These are phyloP conservation scores for Ceratobasidium sp. DNA, from an alignment of 1,284 basidiomycete species.

Conservation along the genomic window DNA sequence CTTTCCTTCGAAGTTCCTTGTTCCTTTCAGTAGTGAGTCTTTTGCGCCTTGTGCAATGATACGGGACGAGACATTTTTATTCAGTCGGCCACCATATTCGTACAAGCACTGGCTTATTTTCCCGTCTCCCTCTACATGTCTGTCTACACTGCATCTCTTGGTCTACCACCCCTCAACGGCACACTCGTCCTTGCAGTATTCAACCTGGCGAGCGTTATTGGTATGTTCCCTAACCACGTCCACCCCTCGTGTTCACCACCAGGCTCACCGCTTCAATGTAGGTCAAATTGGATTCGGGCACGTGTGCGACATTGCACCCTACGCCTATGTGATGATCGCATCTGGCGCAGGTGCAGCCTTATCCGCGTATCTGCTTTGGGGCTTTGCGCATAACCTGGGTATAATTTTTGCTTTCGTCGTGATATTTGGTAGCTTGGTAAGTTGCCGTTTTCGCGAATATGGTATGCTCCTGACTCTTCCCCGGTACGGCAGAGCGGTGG, in stretches of 20 bases:
- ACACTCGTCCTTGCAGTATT: conserved; percentile 46
- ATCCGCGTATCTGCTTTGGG: conserved; percentile 45
- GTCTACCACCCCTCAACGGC: conserved; percentile 40
- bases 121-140: conserved; percentile 46
- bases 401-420: conserved; percentile 45
- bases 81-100: conserved; percentile 41
- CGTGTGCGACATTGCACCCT: conserved; percentile 45
- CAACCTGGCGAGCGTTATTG: conserved; percentile 43
- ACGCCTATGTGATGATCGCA: conserved; percentile 39
- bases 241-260: not conserved
- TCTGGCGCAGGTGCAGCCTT: conserved; percentile 42
- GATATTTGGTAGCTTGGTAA: conserved; percentile 39
- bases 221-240: conserved; percentile 13
- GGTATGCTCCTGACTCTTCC: not conserved
- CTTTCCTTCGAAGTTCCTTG: conserved; percentile 40
- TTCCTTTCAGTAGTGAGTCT: conserved; percentile 38
- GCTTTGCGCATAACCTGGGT: conserved; percentile 43
- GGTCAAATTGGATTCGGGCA: conserved; percentile 47
- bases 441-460: not conserved
- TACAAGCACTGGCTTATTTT: conserved; percentile 46
- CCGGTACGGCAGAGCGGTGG: conserved; percentile 35
- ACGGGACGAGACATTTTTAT: no score
- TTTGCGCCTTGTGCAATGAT: not conserved
- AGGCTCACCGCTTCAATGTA: not conserved
- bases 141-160: conserved; percentile 43